Evolutionary conservation across 495 filamentous ascomycete genomes (phyloP).

Genomic region (Aspergillus ellipticus): DNA sequence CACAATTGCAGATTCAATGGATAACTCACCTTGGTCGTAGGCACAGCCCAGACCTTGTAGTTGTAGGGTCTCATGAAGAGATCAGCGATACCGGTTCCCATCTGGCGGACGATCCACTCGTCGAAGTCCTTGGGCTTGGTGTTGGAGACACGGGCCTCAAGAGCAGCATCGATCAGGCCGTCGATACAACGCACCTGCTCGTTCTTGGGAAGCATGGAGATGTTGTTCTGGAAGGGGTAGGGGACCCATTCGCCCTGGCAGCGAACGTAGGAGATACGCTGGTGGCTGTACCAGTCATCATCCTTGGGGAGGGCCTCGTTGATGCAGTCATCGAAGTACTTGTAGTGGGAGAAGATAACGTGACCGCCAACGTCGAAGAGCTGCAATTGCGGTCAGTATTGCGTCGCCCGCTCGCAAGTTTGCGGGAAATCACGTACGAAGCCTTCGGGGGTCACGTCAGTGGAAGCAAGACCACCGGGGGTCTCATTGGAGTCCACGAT

Average conservation of each 20-base stretch:
- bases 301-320: slow-evolving; percentile 91
- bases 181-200: slow-evolving; percentile 95
- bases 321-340: slow-evolving; percentile 99
- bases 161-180: slow-evolving; percentile 91
- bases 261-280: slow-evolving; percentile 98
- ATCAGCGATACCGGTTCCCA: slow-evolving; percentile 86
- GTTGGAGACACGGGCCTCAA: slow-evolving; percentile 79
- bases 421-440: slow-evolving; percentile 67
- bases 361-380: slow-evolving; percentile 99
- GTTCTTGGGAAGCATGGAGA: slow-evolving; percentile 96
- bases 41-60: slow-evolving; percentile 99
- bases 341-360: slow-evolving; percentile 99
- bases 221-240: slow-evolving; percentile 99
- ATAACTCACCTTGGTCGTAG: slow-evolving; percentile 81
- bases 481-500: slow-evolving; percentile 91
- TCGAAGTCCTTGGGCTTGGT: slow-evolving; percentile 95
- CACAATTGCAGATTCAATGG: not conserved
- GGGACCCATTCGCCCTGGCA: slow-evolving; percentile 96
- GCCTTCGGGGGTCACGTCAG: slow-evolving; percentile 91
- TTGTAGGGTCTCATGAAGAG: slow-evolving; percentile 99
- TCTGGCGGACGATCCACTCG: slow-evolving; percentile 95
- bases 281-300: slow-evolving; percentile 94
- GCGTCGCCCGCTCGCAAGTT: not conserved
- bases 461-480: slow-evolving; percentile 94
- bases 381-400: slow-evolving; percentile 43